phyloP scores from a whole-genome alignment of 1,284 basidiomycete genomes.

The Puccinia polysora region DNA sequence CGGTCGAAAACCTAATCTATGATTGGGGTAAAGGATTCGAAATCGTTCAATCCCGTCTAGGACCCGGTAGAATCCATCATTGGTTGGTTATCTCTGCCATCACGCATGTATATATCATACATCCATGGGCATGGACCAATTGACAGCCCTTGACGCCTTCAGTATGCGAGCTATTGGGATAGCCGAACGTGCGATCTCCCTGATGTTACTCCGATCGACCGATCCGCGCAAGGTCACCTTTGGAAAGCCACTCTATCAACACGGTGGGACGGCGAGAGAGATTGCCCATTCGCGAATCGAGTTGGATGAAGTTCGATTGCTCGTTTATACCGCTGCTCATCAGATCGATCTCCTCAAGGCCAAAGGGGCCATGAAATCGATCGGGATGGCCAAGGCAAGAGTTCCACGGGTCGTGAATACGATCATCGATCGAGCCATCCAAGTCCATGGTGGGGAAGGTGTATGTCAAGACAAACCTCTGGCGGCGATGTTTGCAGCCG shows the following conservation, averaged over 20 bases:
- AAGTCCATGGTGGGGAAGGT: constrained; percentile 90
- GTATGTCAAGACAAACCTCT: constrained; percentile 82
- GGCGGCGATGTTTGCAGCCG: constrained; percentile 69
- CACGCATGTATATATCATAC: not conserved
- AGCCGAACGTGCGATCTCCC: constrained; percentile 76
- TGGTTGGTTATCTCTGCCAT: constrained; percentile 55
- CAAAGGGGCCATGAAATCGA: constrained; percentile 93
- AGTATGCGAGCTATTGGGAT: constrained; percentile 87
- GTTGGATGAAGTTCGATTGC: constrained; percentile 77
- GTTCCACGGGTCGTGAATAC: constrained; percentile 81
- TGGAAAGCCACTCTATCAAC: constrained; percentile 82
- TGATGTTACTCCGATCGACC: constrained; percentile 85
- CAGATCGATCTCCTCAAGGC: constrained; percentile 87
- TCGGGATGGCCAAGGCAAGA: constrained; percentile 92
- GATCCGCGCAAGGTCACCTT: constrained; percentile 87
- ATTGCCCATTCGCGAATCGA: constrained; percentile 88
- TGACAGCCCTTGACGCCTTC: no score
- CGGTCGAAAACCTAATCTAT: constrained; percentile 72
- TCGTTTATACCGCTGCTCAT: constrained; percentile 87
- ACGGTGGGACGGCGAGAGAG: constrained; percentile 83
- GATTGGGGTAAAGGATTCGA: constrained; percentile 93
- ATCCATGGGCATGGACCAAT: no score
- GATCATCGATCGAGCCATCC: constrained; percentile 89
- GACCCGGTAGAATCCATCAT: constrained; percentile 94
- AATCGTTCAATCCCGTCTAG: constrained; percentile 95